Base-by-base conservation (phyloP, 257 asterid species). In the Przewalskia tangutica region DNA sequence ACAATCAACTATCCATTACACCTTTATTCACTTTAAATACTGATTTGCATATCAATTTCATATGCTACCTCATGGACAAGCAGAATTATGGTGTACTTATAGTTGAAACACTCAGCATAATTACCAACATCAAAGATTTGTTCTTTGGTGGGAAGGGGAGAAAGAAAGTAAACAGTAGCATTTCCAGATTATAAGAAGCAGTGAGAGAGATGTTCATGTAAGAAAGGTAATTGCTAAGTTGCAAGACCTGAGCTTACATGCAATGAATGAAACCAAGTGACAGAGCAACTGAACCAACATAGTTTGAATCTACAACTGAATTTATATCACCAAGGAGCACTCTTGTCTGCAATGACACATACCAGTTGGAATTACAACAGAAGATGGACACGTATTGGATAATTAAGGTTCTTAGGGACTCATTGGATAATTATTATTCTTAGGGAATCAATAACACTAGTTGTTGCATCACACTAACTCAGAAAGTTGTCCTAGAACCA, bases 191-290 rank as follows among this genome's bases (percentile, higher is more conserved):
- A n/a, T 56, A 27, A 56, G 18, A 56, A 3, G 79, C 12, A 23
- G 44, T 12, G 51, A 51, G 38, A 66, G 51, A 66, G 38, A 66
- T 38, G 16, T 50, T 13, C 60, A 73, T 13, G 62, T 6, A 75
- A 48, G 44, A 75, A 50, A 50, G 46, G 23, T 13, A 27, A 51
- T 50, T 51, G 14, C 79, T 50, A 50, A 50, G 62, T 27, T 50
- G 8, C 79, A 75, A 4, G 23, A 50, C 65, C 67, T 86, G 85
- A 36, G 76, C 76, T 90, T 91, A 94, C 99, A 98, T 91, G 95
- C 97, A 89, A 89, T 96, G 98, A 62, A 94, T 94, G 86, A 97
- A 91, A 82, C 99, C 99, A 85, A 96, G 97, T 71, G 97, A 90
- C 83, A 96, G 87, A 88, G 98, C 97, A 88, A 96, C 85, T 58